Percentiles rank a stretch among this genome's conserved stretches.
Conservation (phyloP, 2,329 filamentous ascomycete species). For the Coniosporium tulheliwenetii region DNA sequence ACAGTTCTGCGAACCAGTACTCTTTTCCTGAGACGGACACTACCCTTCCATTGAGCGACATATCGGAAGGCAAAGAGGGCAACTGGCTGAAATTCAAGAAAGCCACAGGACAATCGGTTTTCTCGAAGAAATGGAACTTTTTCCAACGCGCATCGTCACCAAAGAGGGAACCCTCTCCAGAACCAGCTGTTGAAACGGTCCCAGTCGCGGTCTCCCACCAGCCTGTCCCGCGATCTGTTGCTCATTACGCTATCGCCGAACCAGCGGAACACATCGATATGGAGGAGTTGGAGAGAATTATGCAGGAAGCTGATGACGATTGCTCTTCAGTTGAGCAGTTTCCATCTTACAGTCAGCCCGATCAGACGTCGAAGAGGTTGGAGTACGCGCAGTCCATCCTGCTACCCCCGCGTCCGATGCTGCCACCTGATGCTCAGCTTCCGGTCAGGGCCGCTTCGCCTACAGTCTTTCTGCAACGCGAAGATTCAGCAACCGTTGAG, state of each 20-base stretch:
- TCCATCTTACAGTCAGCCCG: too few relatives aligned
- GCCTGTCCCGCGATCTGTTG: conserved; percentile 26
- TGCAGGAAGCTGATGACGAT: conserved; percentile 19
- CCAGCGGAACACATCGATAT: conserved; percentile 26
- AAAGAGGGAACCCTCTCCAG: conserved; percentile 13
- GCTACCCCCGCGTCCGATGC: too few relatives aligned
- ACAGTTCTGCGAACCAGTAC: too few relatives aligned
- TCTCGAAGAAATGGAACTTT: conserved; percentile 39
- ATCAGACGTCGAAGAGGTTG: too few relatives aligned
- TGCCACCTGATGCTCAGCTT: too few relatives aligned
- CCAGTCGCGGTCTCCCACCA: conserved; percentile 12
- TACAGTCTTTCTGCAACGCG: too few relatives aligned
- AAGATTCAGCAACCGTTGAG: too few relatives aligned
- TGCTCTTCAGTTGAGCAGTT: too few relatives aligned
- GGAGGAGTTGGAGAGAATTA: conserved; percentile 29
- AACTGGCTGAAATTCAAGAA: conserved; percentile 20
- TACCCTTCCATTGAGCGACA: neutral
- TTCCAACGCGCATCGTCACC: conserved; percentile 35
- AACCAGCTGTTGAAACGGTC: conserved; percentile 25
- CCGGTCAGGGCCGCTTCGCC: too few relatives aligned
- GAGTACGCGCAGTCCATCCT: too few relatives aligned
- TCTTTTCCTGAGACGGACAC: neutral
- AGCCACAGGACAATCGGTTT: conserved; percentile 17
- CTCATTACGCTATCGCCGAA: conserved; percentile 44
- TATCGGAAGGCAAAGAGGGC: conserved; percentile 18